Evolutionary conservation across 352 stramenopile species (phyloP).

Genomic region (Hyaloperonospora arabidopsidis): DNA sequence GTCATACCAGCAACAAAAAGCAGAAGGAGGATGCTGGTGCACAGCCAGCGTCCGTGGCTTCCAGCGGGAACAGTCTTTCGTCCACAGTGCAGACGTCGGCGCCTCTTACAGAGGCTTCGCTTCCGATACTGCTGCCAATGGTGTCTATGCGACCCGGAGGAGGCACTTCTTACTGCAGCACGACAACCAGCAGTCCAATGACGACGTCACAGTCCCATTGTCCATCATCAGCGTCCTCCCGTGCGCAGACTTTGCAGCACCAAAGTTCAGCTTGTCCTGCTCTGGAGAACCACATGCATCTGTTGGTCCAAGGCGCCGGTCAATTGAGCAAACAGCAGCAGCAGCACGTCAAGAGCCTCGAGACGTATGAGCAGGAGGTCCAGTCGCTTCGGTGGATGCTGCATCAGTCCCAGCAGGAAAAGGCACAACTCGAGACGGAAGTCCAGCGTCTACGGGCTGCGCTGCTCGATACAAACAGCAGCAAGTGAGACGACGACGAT

Average conservation of each 20-base stretch:
- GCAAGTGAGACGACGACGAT: constrained; percentile 8
- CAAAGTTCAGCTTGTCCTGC: constrained; percentile 28
- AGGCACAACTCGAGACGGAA: constrained; percentile 50
- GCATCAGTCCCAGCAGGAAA: constrained; percentile 68
- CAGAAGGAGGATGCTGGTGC: constrained; percentile 22
- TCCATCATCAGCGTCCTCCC: constrained; percentile 2
- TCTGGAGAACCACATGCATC: constrained; percentile 62
- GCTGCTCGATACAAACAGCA: constrained; percentile 18
- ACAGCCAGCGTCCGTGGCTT: constrained; percentile 19
- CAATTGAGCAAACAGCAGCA: constrained; percentile 36
- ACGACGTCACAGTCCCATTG: constrained; percentile 23
- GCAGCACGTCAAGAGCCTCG: constrained; percentile 35
- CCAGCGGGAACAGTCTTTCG: constrained; percentile 14
- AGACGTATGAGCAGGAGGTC: constrained; percentile 61
- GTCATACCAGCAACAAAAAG: constrained; percentile 21
- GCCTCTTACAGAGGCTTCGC: constrained; percentile 33
- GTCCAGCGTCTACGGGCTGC: constrained; percentile 62
- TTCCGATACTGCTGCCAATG: constrained; percentile 50
- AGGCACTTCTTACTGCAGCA: not conserved
- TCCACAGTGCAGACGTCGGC: constrained; percentile 35
- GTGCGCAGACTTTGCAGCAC: constrained; percentile 18
- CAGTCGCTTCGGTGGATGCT: constrained; percentile 57
- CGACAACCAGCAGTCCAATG: constrained; percentile 10
- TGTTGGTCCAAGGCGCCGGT: constrained; percentile 44
- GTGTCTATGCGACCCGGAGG: constrained; percentile 25